Evolutionary conservation across 768 basidiomycete species (phyloP), one percentile per base, ranked within the genome.

Genomic region (Punctularia strigosozonata): DNA sequence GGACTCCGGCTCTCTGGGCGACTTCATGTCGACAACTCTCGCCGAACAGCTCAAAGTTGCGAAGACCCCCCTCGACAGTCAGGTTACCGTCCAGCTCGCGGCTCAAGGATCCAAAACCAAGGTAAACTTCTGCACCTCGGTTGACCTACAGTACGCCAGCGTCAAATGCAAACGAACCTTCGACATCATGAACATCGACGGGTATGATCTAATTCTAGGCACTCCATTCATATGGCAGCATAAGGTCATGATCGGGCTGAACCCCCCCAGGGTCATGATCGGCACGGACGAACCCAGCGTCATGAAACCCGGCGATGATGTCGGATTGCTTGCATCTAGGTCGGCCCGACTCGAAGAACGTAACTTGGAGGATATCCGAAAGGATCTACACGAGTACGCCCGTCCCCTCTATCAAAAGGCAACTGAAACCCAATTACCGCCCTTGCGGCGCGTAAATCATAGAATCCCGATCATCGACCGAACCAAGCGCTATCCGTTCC

Each of bases 71-170:
- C 36, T 49, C 8, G 43, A 37, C 17, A 49, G 49, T 36, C 50
- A 45, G 4, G 17, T 51, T n/a, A 38, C 14, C 35, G 4, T 28
- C 31, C 6, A 40, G 23, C 45, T 73, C 1, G 68, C 66, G 0
- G 60, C 64, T 0, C 58, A 63, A 23, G 70, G 66, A 0, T 70
- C 67, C 0, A 35, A 57, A 0, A 54, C 63, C 0, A 59, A 60
- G 37, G 50, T 71, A 0, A 67, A 61, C 8, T n/a, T 28, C 24
- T 32, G 31, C 34, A 21, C 24, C 12, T 15, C 24, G 33, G 49
- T 0, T 37, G 46, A 5, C 31, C 41, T 0, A 21, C 13, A 2
- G n/a, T n/a, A n/a, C n/a, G 18, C 1, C 25, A 40, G 21, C 61
- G 62, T n/a, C n/a, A 19, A 34, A 10, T 34, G 33, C 19, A 19